Evolutionary conservation across 2,329 filamentous ascomycete species (phyloP).

Genomic region (Fusarium chuoi): DNA sequence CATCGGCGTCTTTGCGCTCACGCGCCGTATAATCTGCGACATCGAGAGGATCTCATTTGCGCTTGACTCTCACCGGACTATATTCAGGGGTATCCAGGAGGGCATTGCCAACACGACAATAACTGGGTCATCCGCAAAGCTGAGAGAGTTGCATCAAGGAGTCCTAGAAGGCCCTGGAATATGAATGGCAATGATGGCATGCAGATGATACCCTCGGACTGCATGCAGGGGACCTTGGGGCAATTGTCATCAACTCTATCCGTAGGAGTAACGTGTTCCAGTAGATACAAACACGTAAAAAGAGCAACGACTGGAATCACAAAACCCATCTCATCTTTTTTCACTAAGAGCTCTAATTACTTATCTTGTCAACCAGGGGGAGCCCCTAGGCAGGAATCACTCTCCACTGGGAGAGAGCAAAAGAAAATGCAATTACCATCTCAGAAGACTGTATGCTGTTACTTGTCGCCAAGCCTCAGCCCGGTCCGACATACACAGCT

Average conservation of each 20-base stretch:
- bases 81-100: neutral
- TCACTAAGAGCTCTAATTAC: neutral
- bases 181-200: neutral
- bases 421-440: neutral
- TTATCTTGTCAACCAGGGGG: neutral
- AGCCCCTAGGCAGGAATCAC: neutral
- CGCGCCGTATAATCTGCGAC: neutral
- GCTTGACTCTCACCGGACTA: neutral
- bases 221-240: neutral
- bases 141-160: neutral
- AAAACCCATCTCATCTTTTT: neutral
- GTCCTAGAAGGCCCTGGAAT: neutral
- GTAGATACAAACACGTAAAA: neutral
- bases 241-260: neutral
- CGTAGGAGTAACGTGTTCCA: neutral
- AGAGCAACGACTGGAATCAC: neutral
- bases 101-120: neutral
- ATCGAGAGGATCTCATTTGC: neutral
- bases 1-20: neutral
- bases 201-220: neutral
- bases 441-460: constrained; percentile 3
- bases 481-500: neutral
- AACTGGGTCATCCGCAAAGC: neutral
- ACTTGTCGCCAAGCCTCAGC: neutral
- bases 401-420: neutral